Evolutionary conservation across 75 land plant genomes (phyloP), one percentile per base, ranked within the genome.

Genomic region (Chamaecyparis obtusa): DNA sequence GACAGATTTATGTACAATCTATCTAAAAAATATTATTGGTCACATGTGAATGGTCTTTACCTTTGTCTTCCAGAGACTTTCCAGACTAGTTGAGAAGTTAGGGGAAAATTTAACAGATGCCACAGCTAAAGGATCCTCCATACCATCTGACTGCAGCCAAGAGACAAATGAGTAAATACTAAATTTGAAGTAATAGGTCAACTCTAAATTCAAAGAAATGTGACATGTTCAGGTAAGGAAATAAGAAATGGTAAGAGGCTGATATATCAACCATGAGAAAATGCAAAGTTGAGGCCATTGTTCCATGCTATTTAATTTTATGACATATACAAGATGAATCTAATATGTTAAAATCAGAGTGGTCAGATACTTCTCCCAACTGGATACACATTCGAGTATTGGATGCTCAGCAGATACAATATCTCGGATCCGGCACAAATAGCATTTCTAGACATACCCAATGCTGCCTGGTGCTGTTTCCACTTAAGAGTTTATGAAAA

Each of bases 21-120:
- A 55, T 32, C 5, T 13, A 46, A 33, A 30, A 51, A 32, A 13
- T 17, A 3, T 17, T 57, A 57, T 84, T 46, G 32, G 27, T 57
- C 3, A 74, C 64, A 77, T 37, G 82, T 46, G 41, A 55, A 81
- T 69, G 1, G 76, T 85, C 92, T 92, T 48, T 89, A 98, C 99
- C 87, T 86, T 82, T 48, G 17, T 78, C 13, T 48, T 84, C 99
- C 99, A 98, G 88, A 95, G 92, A 67, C 88, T 82, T 5, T 83
- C 76, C 79, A 98, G 93, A 37, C 89, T 84, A 48, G 92, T 83
- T 43, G 84, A 39, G 78, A 97, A 98, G 19, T 79, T 87, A 24
- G 89, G 86, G 46, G 96, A 92, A 81, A 98, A 98, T 83, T 84
- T 89, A 72, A 98, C 93, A 32, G 95, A 93, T 60, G 92, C 86